Evolutionary conservation across 2,329 filamentous ascomycete species (phyloP), one percentile per base, ranked within the genome.

Genomic region (Eurotiales sp.): DNA sequence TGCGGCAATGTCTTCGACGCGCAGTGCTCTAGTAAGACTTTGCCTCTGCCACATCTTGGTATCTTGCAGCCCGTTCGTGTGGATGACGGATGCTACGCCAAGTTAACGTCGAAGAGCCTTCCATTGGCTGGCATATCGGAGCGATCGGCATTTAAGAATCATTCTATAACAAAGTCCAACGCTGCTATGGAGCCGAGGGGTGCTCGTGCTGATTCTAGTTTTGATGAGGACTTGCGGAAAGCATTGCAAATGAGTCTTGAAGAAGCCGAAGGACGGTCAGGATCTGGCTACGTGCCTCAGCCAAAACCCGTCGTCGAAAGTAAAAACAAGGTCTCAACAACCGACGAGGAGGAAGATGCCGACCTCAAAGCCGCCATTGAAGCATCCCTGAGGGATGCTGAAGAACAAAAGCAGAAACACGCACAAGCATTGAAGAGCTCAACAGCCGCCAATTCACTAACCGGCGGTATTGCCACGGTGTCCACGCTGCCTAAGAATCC

Each of bases 1-100:
- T 99, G 93, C 64, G 93, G 93, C 46, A 96, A 93, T 70, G 93
- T 95, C 63, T 99, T 99, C 68, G 95, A 96, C 66, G 90, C 92
- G 58, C 86, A 93, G 62, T 99, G 93, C 66, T 97, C 92, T 12
- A 86, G 83, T 75, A 97, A 97, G 74, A 84, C 81, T 19, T 80
- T 96, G 36, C 86, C 93, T 4, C 76, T 99, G 14, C 92, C 93
- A 12, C 93, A 97, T 66, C 80, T 99, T 12, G 93, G 93, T 55
- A 97, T 99, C 58, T 75, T 90, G 64, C 86, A 95, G 56, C 82
- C 93, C 2, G 93, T 97, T 3, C 84, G 93, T 58, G 93, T 99
- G 17, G 93, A 97, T 63, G 93, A 99, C 68, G 93, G 93, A 27
- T 99, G 93, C 69, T 90, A 96, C 65, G 83, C 86, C 30, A 96